Percentiles rank a stretch among this genome's conserved stretches.
Conservation (phyloP, 495 filamentous ascomycete genomes). For the Staphylotrichum tortipilum region DNA sequence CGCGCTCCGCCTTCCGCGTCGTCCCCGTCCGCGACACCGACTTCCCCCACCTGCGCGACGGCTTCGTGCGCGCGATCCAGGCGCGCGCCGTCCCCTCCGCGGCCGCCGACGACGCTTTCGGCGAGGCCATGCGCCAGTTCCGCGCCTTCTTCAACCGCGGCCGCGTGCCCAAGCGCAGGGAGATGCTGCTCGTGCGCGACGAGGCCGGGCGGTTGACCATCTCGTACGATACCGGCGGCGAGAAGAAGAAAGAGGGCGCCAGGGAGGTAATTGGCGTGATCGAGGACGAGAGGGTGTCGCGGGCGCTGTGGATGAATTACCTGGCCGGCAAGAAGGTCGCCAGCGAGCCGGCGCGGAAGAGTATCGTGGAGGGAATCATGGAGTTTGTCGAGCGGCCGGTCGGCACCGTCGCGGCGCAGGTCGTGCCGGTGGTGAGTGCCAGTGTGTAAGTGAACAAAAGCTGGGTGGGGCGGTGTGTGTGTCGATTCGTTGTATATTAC, state of each 20-base stretch:
- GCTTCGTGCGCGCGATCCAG: slow-evolving; percentile 77
- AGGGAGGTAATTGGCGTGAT: slow-evolving; percentile 53
- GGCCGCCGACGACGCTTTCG: slow-evolving; percentile 59
- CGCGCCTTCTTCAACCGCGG: slow-evolving; percentile 67
- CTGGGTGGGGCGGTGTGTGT: neutral
- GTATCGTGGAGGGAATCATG: slow-evolving; percentile 80
- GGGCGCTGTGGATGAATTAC: slow-evolving; percentile 83
- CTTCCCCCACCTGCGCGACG: slow-evolving; percentile 84
- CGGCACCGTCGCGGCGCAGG: slow-evolving; percentile 72
- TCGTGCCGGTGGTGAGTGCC: slow-evolving; percentile 25
- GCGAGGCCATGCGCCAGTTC: slow-evolving; percentile 61
- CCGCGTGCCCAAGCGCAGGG: slow-evolving; percentile 64
- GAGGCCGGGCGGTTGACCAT: slow-evolving; percentile 56
- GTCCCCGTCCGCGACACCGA: slow-evolving; percentile 84
- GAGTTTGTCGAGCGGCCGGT: slow-evolving; percentile 81
- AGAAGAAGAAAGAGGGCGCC: slow-evolving; percentile 29
- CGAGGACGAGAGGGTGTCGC: slow-evolving; percentile 66
- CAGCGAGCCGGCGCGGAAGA: slow-evolving; percentile 70
- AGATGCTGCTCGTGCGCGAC: slow-evolving; percentile 65
- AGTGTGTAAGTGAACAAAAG: neutral
- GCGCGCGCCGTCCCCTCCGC: slow-evolving; percentile 44
- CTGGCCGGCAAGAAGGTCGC: slow-evolving; percentile 79
- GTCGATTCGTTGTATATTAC: neutral
- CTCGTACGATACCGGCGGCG: slow-evolving; percentile 54
- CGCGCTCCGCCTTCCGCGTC: slow-evolving; percentile 63